Evolutionary conservation across 2,329 filamentous ascomycete genomes (phyloP).

Genomic region (Penicillium sp.): DNA sequence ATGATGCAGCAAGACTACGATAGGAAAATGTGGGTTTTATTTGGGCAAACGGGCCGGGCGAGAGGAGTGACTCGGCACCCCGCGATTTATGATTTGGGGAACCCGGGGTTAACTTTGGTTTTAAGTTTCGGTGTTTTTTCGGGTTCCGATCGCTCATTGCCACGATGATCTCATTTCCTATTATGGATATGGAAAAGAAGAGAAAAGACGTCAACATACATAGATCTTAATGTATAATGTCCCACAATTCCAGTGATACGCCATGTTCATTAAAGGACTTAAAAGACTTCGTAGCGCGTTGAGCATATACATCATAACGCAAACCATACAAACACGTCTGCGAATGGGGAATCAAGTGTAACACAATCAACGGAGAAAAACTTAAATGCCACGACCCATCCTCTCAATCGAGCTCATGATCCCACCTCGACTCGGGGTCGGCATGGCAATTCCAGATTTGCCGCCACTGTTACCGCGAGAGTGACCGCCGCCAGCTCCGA

Average conservation of each 20-base stretch:
- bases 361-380: not conserved
- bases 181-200: not conserved
- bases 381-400: constrained; percentile 60
- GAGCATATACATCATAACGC: constrained; percentile 11
- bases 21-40: not conserved
- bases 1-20: not conserved
- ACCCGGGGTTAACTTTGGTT: not conserved
- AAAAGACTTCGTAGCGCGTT: too few species aligned
- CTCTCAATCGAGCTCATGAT: constrained; percentile 83
- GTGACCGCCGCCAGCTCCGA: constrained; percentile 30
- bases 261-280: too few species aligned
- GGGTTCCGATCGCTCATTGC: not conserved
- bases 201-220: not conserved
- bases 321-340: constrained; percentile 2
- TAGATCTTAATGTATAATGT: too few species aligned
- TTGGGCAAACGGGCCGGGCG: constrained; percentile 5
- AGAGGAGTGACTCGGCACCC: constrained; percentile 15
- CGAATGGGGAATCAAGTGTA: constrained; percentile 14
- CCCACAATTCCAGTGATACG: too few species aligned
- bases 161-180: not conserved
- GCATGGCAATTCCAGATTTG: constrained; percentile 36
- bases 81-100: constrained; percentile 1
- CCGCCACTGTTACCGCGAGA: constrained; percentile 36
- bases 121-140: not conserved
- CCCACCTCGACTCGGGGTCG: constrained; percentile 55